Base-by-base conservation (phyloP, 371 early-diverging fungal genomes). In the Rozella allomycis region DNA sequence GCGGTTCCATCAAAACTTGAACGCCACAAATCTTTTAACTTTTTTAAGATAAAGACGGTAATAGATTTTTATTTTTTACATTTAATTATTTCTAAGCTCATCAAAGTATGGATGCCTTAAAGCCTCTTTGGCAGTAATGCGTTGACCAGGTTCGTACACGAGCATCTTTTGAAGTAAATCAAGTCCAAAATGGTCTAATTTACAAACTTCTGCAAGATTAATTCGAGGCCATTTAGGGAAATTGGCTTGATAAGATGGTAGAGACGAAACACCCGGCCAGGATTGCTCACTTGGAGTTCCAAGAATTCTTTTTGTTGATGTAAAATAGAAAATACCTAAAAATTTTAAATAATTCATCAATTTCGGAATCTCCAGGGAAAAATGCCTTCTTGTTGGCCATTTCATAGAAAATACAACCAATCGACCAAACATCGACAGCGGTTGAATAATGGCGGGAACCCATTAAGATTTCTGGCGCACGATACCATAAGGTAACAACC, bases 401-500 rank as follows among this genome's bases (percentile, higher is more conserved):
- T 54, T 97, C 97, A 14, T 86, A 88, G 55, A 91, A 78, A 37
- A 98, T 87, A 29, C 87, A 87, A 0, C 96, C 98, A 18, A 91
- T 66, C 40, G 78, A 76, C 98, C 98, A 98, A 60, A 97, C 85
- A 54, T 98, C 98, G 26, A 97, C 73, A 3, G 74, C 76, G 6
- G 74, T 81, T 4, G 78, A 70, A 52, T 98, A 98, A 40, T 79
- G 72, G 30, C 67, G 70, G 10, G 67, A 60, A 3, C 94, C 97
- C 40, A 90, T 55, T 23, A 98, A 51, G 29, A 97, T 76, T 53
- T 98, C 98, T 4, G 98, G 98, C 4, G 94, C 64, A 32, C 97
- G 67, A 49, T 98, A 97, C 90, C 90, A 88, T 16, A 87, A 58
- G 7, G 99, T 99, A 14, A 97, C 87, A 4, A 98, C 85, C 63